phyloP scores from a whole-genome alignment of 2,329 filamentous ascomycete genomes.

The Bipolaris cookei region DNA sequence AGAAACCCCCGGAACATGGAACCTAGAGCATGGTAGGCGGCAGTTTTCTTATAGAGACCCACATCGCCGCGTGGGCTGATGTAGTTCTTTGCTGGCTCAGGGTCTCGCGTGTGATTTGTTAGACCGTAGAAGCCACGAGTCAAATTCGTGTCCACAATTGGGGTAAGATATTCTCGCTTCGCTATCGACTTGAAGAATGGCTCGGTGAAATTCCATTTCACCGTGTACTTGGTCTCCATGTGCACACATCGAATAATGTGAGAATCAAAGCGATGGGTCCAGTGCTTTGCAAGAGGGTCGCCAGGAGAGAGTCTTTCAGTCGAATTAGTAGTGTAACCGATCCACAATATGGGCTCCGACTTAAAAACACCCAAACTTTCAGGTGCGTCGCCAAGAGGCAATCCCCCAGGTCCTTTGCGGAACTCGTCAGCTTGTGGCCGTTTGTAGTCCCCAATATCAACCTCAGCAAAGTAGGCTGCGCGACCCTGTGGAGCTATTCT shows the following conservation, averaged over 20 bases:
- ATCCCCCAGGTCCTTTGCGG: constrained; percentile 38
- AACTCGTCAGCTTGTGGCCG: constrained; percentile 33
- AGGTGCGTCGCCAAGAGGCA: constrained; percentile 30
- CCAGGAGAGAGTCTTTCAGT: constrained; percentile 25
- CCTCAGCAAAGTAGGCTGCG: constrained; percentile 38
- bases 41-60: constrained; percentile 39
- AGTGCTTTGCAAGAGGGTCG: constrained; percentile 32
- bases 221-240: constrained; percentile 44
- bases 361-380: constrained; percentile 38
- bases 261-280: constrained; percentile 40
- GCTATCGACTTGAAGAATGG: constrained; percentile 34
- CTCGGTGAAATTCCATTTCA: constrained; percentile 41
- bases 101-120: constrained; percentile 41
- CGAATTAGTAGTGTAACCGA: constrained; percentile 43
- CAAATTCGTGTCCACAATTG: constrained; percentile 42
- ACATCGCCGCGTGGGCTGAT: constrained; percentile 36
- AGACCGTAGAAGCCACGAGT: constrained; percentile 46
- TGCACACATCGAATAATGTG: constrained; percentile 43
- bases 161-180: constrained; percentile 31
- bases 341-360: constrained; percentile 45
- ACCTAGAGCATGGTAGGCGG: constrained; percentile 46
- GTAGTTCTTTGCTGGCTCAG: constrained; percentile 32
- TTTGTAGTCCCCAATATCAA: constrained; percentile 39
- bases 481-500: constrained; percentile 38
- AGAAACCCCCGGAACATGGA: constrained; percentile 42